Percentiles rank a stretch among this genome's conserved stretches.
These are phyloP conservation scores for Daldinia sp. DNA, from an alignment of 2,329 filamentous ascomycete species.

Conservation along the genomic window DNA sequence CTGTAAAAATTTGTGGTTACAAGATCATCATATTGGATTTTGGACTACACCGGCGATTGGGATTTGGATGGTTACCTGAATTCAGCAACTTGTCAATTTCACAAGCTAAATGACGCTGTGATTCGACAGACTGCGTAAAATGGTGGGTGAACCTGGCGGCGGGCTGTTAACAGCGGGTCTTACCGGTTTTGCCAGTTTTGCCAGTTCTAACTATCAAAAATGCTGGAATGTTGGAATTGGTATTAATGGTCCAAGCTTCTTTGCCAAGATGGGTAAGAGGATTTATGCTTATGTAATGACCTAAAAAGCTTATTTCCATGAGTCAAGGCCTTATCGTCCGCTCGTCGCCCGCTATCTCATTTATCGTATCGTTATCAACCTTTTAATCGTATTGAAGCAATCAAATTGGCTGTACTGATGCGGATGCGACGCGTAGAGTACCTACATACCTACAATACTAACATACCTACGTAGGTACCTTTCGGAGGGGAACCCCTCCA, in stretches of 20 bases:
- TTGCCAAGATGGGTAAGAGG: background rate
- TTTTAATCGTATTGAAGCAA: background rate
- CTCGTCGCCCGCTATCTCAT: too few species aligned
- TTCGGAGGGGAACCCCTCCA: background rate
- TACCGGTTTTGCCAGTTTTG: too few species aligned
- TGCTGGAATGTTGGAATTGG: too few species aligned
- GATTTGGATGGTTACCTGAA: conserved; percentile 24
- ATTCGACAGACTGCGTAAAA: conserved; percentile 29
- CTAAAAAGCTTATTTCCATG: background rate
- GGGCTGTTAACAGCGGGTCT: background rate
- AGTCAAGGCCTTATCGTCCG: too few species aligned
- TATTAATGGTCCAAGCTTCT: conserved; percentile 33
- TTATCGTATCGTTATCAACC: background rate
- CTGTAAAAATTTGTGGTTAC: conserved; percentile 11
- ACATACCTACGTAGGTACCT: too few species aligned
- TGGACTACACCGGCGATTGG: background rate
- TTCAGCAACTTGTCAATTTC: conserved; percentile 38
- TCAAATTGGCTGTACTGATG: too few species aligned
- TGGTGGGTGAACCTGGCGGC: conserved; percentile 24
- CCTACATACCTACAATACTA: background rate
- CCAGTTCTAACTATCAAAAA: too few species aligned
- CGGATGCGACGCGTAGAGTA: too few species aligned
- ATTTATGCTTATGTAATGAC: conserved; percentile 1
- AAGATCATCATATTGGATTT: conserved; percentile 26
- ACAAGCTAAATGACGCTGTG: conserved; percentile 36